phyloP scores from a whole-genome alignment of 2,329 filamentous ascomycete genomes.

The Colletotrichum filicis region DNA sequence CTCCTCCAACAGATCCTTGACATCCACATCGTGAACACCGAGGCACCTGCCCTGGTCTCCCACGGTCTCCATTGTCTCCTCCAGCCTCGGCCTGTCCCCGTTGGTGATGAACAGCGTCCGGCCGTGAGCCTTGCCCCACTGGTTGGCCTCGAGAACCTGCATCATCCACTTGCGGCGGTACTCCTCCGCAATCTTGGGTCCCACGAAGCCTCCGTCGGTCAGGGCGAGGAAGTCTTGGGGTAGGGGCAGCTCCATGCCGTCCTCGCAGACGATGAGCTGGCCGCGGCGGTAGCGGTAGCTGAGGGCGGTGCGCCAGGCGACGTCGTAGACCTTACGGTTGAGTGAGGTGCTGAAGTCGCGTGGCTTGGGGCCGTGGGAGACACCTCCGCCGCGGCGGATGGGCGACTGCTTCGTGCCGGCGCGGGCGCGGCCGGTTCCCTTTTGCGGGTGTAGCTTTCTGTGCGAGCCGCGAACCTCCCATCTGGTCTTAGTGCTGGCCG shows the following conservation, averaged over 20 bases:
- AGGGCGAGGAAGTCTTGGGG: slow-evolving; percentile 60
- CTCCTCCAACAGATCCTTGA: slow-evolving; percentile 91
- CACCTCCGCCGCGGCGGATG: slow-evolving; percentile 85
- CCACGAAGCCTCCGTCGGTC: slow-evolving; percentile 50
- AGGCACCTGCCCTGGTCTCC: slow-evolving; percentile 76
- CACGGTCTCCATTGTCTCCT: slow-evolving; percentile 71
- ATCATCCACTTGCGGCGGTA: slow-evolving; percentile 72
- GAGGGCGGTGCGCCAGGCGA: slow-evolving; percentile 93
- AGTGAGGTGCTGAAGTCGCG: slow-evolving; percentile 89
- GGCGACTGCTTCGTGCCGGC: slow-evolving; percentile 85
- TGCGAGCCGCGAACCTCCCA: slow-evolving; percentile 86
- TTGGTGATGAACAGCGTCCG: slow-evolving; percentile 81
- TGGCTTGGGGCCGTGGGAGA: slow-evolving; percentile 89
- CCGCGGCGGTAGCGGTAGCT: slow-evolving; percentile 90
- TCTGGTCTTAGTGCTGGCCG: slow-evolving; percentile 84
- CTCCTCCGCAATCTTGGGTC: slow-evolving; percentile 62
- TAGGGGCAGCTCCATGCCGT: slow-evolving; percentile 75
- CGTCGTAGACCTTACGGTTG: slow-evolving; percentile 91
- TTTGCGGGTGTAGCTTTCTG: slow-evolving; percentile 86
- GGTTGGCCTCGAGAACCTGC: slow-evolving; percentile 76
- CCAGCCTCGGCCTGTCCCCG: slow-evolving; percentile 69
- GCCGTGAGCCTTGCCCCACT: slow-evolving; percentile 74
- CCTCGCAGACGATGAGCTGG: slow-evolving; percentile 87
- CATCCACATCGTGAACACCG: slow-evolving; percentile 83
- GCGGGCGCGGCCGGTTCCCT: slow-evolving; percentile 85